Evolutionary conservation across 768 basidiomycete species (phyloP).

Genomic region (Tulasnella sp.): DNA sequence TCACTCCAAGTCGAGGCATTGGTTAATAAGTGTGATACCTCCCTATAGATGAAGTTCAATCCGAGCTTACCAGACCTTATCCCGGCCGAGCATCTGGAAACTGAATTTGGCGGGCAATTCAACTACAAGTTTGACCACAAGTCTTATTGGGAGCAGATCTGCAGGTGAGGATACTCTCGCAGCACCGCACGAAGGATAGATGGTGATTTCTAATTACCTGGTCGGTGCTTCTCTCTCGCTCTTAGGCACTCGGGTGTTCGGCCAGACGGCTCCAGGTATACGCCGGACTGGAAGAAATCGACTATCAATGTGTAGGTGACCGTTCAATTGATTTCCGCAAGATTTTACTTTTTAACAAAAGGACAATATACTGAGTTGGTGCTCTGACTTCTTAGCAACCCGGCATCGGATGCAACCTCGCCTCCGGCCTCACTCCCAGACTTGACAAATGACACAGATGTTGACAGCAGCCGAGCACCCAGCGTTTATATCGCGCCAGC

Average conservation of each 20-base stretch:
- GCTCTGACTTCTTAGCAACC: background rate
- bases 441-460: constrained; percentile 4
- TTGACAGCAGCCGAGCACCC: constrained; percentile 10
- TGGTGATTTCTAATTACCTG: constrained; percentile 8
- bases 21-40: background rate
- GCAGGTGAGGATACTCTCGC: too few species aligned
- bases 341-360: background rate
- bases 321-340: background rate
- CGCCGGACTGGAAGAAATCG: constrained; percentile 8
- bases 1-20: background rate
- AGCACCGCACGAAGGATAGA: background rate
- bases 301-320: background rate
- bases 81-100: constrained; percentile 62
- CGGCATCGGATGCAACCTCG: background rate
- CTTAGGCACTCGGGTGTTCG: constrained; percentile 46
- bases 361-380: background rate
- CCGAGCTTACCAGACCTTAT: constrained; percentile 68
- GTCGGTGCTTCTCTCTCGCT: background rate
- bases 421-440: constrained; percentile 1
- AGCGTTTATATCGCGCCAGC: background rate
- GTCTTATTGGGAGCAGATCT: constrained; percentile 59
- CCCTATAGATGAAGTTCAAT: constrained; percentile 71
- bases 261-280: constrained; percentile 40
- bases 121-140: constrained; percentile 61
- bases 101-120: constrained; percentile 61